phyloP scores from a whole-genome alignment of 495 filamentous ascomycete genomes.

The Aspergillus egyptiacus region DNA sequence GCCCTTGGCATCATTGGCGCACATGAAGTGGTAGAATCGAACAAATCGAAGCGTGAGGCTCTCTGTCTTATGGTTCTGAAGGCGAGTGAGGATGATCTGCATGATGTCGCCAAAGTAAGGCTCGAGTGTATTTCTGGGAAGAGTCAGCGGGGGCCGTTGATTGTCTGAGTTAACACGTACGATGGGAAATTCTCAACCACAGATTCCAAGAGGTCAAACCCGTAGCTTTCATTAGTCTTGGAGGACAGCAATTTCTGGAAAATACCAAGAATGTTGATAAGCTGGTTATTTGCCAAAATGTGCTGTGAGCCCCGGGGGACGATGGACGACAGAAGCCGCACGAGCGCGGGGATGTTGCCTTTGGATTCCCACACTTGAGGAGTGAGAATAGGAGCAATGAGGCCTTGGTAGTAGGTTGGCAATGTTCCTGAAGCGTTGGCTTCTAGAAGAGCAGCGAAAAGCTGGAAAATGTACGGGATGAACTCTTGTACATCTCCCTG shows the following conservation, averaged over 20 bases:
- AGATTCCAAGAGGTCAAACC: conserved; percentile 83
- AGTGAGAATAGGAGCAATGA: conserved; percentile 68
- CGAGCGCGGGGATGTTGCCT: conserved; percentile 88
- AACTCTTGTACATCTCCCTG: conserved; percentile 85
- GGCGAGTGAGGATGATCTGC: conserved; percentile 71
- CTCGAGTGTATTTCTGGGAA: conserved; percentile 53
- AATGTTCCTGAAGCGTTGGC: conserved; percentile 67
- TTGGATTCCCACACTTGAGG: conserved; percentile 79
- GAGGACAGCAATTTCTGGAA: conserved; percentile 79
- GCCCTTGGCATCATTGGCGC: conserved; percentile 66
- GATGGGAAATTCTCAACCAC: conserved; percentile 63
- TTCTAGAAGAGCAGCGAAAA: conserved; percentile 85
- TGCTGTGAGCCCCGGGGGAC: conserved; percentile 66
- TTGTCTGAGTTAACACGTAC: conserved; percentile 39
- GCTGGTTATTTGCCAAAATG: conserved; percentile 68
- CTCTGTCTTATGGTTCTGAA: conserved; percentile 74
- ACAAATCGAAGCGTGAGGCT: conserved; percentile 74
- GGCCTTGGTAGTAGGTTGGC: conserved; percentile 65
- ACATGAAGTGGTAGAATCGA: conserved; percentile 87
- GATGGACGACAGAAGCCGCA: conserved; percentile 75
- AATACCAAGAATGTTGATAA: conserved; percentile 78
- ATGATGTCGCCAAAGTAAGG: conserved; percentile 76
- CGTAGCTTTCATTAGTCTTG: conserved; percentile 71
- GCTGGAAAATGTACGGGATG: conserved; percentile 92
- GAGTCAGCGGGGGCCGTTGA: conserved; percentile 10